Evolutionary conservation across 2,329 filamentous ascomycete species (phyloP).

Genomic region (Plectosphaerella sp.): DNA sequence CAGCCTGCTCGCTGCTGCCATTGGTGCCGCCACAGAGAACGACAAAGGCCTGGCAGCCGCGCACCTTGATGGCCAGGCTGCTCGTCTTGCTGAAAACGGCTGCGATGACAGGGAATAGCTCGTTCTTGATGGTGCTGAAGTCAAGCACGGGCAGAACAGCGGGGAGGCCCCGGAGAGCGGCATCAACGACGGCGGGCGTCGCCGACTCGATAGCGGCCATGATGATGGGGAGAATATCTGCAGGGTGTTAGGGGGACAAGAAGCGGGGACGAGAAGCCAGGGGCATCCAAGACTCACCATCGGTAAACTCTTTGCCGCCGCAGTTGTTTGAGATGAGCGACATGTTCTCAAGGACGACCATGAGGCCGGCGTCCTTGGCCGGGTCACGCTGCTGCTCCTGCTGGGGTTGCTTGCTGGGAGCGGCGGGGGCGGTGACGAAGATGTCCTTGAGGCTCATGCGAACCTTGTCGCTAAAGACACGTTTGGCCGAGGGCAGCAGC

Average conservation of each 20-base stretch:
- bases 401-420: conserved; percentile 41
- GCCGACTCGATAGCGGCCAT: conserved; percentile 80
- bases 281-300: conserved; percentile 51
- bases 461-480: conserved; percentile 79
- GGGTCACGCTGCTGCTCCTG: conserved; percentile 54
- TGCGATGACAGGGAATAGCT: conserved; percentile 89
- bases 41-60: conserved; percentile 84
- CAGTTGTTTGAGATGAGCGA: conserved; percentile 72
- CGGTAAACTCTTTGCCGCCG: conserved; percentile 89
- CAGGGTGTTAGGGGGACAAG: background rate
- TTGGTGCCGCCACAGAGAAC: conserved; percentile 78
- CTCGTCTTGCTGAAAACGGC: conserved; percentile 88
- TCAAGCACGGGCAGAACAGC: conserved; percentile 83
- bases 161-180: conserved; percentile 73
- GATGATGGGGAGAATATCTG: conserved; percentile 85
- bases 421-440: conserved; percentile 58
- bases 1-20: conserved; percentile 46
- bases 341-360: conserved; percentile 86
- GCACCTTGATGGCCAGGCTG: conserved; percentile 90
- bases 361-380: conserved; percentile 80
- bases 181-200: conserved; percentile 85
- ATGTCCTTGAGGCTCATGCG: conserved; percentile 81
- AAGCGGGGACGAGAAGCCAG: no score
- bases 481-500: conserved; percentile 69
- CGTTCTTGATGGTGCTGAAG: conserved; percentile 95